Percentiles rank a stretch among this genome's conserved stretches.
These are phyloP conservation scores for Hortaea werneckii DNA, from an alignment of 2,329 filamentous ascomycete species.

Conservation along the genomic window DNA sequence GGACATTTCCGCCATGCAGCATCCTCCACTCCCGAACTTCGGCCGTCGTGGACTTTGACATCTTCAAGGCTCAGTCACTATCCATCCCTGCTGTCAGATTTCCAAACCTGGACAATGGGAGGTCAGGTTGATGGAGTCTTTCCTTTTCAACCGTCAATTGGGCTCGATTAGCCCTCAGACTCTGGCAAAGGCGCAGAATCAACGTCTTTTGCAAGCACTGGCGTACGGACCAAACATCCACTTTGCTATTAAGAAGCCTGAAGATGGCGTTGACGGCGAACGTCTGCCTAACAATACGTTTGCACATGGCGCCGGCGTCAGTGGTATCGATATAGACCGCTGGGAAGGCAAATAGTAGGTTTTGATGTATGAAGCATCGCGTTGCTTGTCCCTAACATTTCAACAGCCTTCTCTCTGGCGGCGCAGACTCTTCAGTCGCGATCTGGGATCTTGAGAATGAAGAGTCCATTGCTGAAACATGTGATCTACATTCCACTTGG, in stretches of 20 bases:
- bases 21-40: no score
- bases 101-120: background rate
- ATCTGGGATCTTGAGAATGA: slow-evolving; percentile 73
- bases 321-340: slow-evolving; percentile 66
- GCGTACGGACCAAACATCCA: slow-evolving; percentile 55
- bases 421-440: slow-evolving; percentile 72
- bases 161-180: slow-evolving; percentile 55
- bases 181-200: slow-evolving; percentile 56
- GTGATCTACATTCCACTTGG: slow-evolving; percentile 37
- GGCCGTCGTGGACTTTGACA: no score
- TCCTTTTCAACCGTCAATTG: slow-evolving; percentile 64
- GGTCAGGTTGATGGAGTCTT: slow-evolving; percentile 52
- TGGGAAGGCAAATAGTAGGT: slow-evolving; percentile 67
- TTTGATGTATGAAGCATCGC: no score
- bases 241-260: slow-evolving; percentile 49
- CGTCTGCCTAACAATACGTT: slow-evolving; percentile 2
- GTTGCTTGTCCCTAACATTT: background rate
- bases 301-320: slow-evolving; percentile 64
- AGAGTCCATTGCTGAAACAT: slow-evolving; percentile 16
- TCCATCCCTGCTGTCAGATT: no score
- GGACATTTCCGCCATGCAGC: no score
- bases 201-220: slow-evolving; percentile 58
- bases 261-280: slow-evolving; percentile 6
- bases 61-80: no score
- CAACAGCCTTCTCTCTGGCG: slow-evolving; percentile 66